These are phyloP conservation scores for Amanita pallidorosea DNA, from an alignment of 768 basidiomycete species.

Conservation along the genomic window DNA sequence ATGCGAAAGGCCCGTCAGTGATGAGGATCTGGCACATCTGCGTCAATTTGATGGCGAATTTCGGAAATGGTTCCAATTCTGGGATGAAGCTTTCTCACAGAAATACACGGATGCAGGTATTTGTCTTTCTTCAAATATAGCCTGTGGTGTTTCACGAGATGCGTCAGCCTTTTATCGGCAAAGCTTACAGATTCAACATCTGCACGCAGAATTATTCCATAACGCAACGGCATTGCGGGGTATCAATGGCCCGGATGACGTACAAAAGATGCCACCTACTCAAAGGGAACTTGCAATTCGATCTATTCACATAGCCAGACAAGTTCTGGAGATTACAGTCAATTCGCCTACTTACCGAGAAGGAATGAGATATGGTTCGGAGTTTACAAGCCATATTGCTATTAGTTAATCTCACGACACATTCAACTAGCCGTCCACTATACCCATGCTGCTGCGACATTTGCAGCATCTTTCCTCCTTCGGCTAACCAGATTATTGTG, in stretches of 20 bases:
- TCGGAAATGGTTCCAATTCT: constrained; percentile 67
- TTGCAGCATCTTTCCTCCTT: constrained; percentile 83
- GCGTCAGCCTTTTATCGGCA: constrained; percentile 73
- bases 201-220: constrained; percentile 81
- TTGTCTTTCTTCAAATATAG: neutral
- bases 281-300: constrained; percentile 74
- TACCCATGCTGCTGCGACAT: constrained; percentile 89
- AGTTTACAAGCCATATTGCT: neutral
- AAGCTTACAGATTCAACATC: constrained; percentile 77
- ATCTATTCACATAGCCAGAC: constrained; percentile 74
- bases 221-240: constrained; percentile 76
- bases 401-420: constrained; percentile 1
- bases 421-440: constrained; percentile 63
- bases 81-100: constrained; percentile 72
- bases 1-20: constrained; percentile 61
- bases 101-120: constrained; percentile 78
- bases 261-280: constrained; percentile 67
- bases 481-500: constrained; percentile 83
- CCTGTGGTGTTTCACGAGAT: neutral
- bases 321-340: constrained; percentile 78
- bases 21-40: constrained; percentile 62
- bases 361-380: constrained; percentile 82
- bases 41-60: constrained; percentile 72
- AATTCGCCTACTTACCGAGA: constrained; percentile 78
- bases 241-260: constrained; percentile 80